These are phyloP conservation scores for Xerocomus potaroensis DNA, from an alignment of 768 basidiomycete species.

Conservation along the genomic window DNA sequence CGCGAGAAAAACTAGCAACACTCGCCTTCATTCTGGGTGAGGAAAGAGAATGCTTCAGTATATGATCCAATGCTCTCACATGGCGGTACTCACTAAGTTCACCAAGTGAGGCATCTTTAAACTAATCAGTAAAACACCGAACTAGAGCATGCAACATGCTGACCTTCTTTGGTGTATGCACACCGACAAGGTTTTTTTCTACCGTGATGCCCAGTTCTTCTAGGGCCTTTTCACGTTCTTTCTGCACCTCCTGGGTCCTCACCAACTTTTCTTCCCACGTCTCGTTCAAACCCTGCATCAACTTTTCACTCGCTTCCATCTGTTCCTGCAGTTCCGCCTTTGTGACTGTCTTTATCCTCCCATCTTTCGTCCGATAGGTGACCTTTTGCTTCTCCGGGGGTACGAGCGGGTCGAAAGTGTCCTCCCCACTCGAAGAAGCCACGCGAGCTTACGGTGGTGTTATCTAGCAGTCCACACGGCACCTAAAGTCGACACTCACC, in stretches of 20 bases:
- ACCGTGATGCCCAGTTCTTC: constrained; percentile 98
- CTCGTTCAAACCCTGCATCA: constrained; percentile 90
- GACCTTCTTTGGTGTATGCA: constrained; percentile 96
- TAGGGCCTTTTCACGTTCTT: constrained; percentile 94
- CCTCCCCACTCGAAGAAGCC: constrained; percentile 61
- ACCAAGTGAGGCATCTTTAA: constrained; percentile 88
- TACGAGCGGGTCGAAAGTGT: constrained; percentile 79
- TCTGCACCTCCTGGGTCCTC: constrained; percentile 91
- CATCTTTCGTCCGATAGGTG: constrained; percentile 89
- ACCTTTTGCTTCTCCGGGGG: constrained; percentile 95
- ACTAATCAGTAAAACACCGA: constrained; percentile 9
- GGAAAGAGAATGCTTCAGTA: constrained; percentile 14
- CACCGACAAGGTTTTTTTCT: constrained; percentile 93
- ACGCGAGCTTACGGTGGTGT: constrained; percentile 59
- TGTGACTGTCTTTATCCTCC: constrained; percentile 90
- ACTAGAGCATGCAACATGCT: constrained; percentile 4
- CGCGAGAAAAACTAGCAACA: constrained; percentile 1
- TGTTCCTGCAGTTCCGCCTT: constrained; percentile 98
- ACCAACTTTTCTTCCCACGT: constrained; percentile 95
- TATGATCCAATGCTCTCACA: background rate
- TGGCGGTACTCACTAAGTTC: constrained; percentile 66
- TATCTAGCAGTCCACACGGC: constrained; percentile 1
- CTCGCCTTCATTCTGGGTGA: constrained; percentile 65
- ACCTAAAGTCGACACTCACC: constrained; percentile 39
- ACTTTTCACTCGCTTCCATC: constrained; percentile 90